Conservation (phyloP, 768 basidiomycete species). For the Pholiota conissans region DNA sequence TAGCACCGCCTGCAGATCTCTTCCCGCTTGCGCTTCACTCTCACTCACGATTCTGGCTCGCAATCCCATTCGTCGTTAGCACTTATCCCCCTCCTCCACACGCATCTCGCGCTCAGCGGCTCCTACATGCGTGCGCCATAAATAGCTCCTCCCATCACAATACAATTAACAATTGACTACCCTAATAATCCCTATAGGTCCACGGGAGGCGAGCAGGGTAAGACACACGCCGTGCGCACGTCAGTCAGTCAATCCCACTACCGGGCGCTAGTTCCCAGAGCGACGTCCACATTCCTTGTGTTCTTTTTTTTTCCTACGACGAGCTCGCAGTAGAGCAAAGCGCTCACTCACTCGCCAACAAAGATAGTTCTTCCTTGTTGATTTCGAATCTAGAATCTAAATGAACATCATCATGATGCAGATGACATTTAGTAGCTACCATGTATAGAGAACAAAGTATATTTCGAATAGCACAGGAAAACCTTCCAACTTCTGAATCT, state of each 20-base stretch:
- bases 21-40: no score
- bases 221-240: background rate
- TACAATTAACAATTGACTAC: no score
- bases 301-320: background rate
- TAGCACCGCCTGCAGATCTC: no score
- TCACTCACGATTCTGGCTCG: no score
- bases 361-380: background rate
- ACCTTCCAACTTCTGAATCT: no score
- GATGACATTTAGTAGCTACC: no score
- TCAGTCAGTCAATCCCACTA: background rate
- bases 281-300: no score
- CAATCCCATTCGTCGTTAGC: no score
- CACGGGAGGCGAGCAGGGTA: background rate
- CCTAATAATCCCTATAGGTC: background rate
- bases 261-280: background rate
- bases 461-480: no score
- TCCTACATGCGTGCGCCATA: background rate
- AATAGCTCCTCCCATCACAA: background rate
- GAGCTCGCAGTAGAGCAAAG: background rate
- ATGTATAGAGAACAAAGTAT: no score
- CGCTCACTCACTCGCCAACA: background rate
- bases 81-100: background rate
- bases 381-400: no score
- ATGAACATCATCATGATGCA: no score
- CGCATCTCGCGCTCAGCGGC: background rate